Base-by-base conservation (phyloP, 176 grass and related monocot genomes). In the Oryza officinalis region DNA sequence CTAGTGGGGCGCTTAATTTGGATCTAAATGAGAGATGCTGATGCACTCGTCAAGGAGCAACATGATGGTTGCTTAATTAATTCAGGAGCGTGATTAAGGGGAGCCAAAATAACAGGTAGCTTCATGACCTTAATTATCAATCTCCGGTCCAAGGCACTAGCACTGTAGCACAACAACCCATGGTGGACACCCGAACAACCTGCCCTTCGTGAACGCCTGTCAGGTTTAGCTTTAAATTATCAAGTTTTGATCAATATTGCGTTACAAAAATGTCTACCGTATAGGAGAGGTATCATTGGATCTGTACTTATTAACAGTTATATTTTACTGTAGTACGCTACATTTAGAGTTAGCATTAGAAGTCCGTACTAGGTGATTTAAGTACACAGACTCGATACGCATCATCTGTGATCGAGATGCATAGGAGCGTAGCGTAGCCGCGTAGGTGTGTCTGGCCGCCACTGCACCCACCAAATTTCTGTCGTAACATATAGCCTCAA, bases 61-160 rank as follows among this genome's bases (percentile, higher is more conserved):
- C 69, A 71, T 15, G 38, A 5, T 45, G n/a, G 69, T 45, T 72
- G 38, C 69, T 46, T 72, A 46, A 72, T 27, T 46, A 72, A 72
- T 72, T 72, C 2, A 2, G 6, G 70, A 26, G 11, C 8, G 20
- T n/a, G 33, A 40, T 69, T 26, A 40, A 69, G 4, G 67, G 67
- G 6, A 41, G 22, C 52, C 52, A 57, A 22, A 57, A n/a, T 43
- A 72, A 72, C 38, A 71, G 69, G 22, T 14, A 44, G 38, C 69
- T 15, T 71, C 38, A 26, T 26, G 7, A 26, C 20, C 68, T 41
- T 71, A 14, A 38, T 20, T 69, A 69, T 52, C 14, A 50, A 50
- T 54, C 50, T 54, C 45, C 45, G 15, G 1, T 54, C 50, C 14
- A 54, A 54, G 17, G 50, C 15, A 60, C 54, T 22, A 60, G 22